Evolutionary conservation across 495 filamentous ascomycete genomes (phyloP).

Genomic region (Penicillium tannophilum): DNA sequence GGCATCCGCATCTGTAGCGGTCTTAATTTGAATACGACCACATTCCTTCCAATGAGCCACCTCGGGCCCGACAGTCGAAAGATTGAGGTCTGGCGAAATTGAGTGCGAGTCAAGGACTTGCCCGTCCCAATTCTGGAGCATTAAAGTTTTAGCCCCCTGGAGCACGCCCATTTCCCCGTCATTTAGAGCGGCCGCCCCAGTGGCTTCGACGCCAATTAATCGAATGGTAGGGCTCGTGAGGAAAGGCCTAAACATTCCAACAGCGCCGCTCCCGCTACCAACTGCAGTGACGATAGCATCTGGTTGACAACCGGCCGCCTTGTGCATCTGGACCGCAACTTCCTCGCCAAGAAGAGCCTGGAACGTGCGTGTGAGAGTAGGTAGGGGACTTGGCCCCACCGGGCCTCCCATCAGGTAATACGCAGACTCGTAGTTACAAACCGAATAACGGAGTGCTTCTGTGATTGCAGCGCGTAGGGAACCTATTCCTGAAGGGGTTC

Average conservation of each 20-base stretch:
- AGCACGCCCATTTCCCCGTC: conserved; percentile 34
- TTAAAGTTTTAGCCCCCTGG: conserved; percentile 34
- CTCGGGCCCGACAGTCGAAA: conserved; percentile 37
- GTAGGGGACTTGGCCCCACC: conserved; percentile 34
- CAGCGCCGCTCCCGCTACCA: conserved; percentile 31
- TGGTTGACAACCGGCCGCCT: conserved; percentile 23
- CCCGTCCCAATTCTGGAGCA: conserved; percentile 36
- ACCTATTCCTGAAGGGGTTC: conserved; percentile 30
- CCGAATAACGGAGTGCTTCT: conserved; percentile 35
- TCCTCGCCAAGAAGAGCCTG: conserved; percentile 39
- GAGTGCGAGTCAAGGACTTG: conserved; percentile 36
- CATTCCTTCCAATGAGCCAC: conserved; percentile 37
- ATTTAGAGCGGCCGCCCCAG: conserved; percentile 28
- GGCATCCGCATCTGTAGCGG: conserved; percentile 36
- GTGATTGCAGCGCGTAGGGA: conserved; percentile 37
- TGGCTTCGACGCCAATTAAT: conserved; percentile 32
- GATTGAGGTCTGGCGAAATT: conserved; percentile 38
- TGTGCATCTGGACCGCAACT: conserved; percentile 31
- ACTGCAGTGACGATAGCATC: conserved; percentile 34
- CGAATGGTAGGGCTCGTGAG: conserved; percentile 20
- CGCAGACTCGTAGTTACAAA: conserved; percentile 31
- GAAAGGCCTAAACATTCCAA: conserved; percentile 37
- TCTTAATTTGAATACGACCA: conserved; percentile 32
- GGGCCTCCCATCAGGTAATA: conserved; percentile 40
- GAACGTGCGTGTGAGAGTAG: conserved; percentile 36